These are phyloP conservation scores for Penicillium rolfsii DNA, from an alignment of 2,329 filamentous ascomycete genomes.

Conservation along the genomic window DNA sequence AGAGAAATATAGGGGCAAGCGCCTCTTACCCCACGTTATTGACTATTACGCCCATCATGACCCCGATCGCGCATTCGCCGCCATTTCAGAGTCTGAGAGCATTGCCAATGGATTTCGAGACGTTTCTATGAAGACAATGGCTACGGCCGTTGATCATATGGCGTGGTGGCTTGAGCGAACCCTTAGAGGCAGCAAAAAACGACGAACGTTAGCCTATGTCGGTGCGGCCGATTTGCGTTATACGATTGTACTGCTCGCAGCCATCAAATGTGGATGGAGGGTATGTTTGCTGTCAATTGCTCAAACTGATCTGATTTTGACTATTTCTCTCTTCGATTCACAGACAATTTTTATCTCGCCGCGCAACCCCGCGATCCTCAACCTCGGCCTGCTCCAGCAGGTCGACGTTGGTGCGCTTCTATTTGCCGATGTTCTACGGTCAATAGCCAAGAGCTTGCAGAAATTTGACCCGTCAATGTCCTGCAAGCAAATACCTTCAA, in stretches of 20 bases:
- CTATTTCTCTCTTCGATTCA: not conserved
- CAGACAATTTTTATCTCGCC: slow-evolving; percentile 20
- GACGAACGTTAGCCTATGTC: slow-evolving; percentile 19
- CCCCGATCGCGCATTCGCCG: slow-evolving; percentile 17
- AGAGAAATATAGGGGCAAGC: slow-evolving; percentile 17
- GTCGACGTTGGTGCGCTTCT: slow-evolving; percentile 16
- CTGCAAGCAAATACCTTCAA: slow-evolving; percentile 19
- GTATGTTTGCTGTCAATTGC: slow-evolving; percentile 7
- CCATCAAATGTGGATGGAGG: slow-evolving; percentile 21
- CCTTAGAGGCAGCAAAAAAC: slow-evolving; percentile 11
- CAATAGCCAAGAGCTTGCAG: slow-evolving; percentile 14
- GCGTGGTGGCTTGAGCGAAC: slow-evolving; percentile 18
- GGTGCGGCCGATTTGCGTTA: slow-evolving; percentile 19
- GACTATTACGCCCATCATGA: slow-evolving; percentile 23
- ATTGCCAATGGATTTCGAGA: slow-evolving; percentile 17
- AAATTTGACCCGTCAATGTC: slow-evolving; percentile 21
- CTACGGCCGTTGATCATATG: slow-evolving; percentile 16
- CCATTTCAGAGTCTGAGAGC: slow-evolving; percentile 14
- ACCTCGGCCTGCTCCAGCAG: slow-evolving; percentile 20
- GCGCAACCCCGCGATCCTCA: slow-evolving; percentile 16
- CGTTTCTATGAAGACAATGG: slow-evolving; percentile 16
- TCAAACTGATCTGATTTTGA: not conserved
- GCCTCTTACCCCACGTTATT: slow-evolving; percentile 21
- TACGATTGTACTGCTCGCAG: slow-evolving; percentile 16
- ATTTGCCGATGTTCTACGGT: slow-evolving; percentile 13